Evolutionary conservation across 1,284 basidiomycete genomes (phyloP), one percentile per base, ranked within the genome.

Genomic region (Boletus sp.): DNA sequence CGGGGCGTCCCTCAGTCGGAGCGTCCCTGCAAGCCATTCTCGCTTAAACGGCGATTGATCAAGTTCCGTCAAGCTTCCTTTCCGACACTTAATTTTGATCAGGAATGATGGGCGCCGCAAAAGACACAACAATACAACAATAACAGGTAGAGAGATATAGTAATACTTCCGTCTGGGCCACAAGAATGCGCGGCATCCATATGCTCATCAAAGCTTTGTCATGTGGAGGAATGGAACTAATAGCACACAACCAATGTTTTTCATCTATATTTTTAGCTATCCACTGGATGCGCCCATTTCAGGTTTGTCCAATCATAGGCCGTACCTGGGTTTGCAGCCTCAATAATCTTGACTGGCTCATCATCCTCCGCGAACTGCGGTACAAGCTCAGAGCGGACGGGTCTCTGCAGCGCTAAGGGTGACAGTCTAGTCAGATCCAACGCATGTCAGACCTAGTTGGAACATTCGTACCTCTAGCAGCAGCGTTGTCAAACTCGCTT

Each of bases 11-110:
- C 49, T 46, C 36, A 44, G 37, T 36, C 7, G 44, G 30, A 27
- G 41, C 29, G 48, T 49, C 61, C 63, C 64, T 65, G 51, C 23
- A 47, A 46, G 57, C 58, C 59, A 60, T 51, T 33, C 36, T 59
- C 60, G 51, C 51, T 36, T 63, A 59, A 46, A 50, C 52, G 42
- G 58, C 56, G 55, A 48, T 19, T 33, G 44, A 40, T 48, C 39
- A 51, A 59, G 60, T 41, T 56, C 62, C 62, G 62, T 51, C 57
- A 39, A 45, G 12, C 51, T 50, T 58, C 56, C 27, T 30, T 48
- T 48, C 52, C 42, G 48, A 47, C 32, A 16, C 22, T 58, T 58
- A 46, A 55, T 48, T 49, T 22, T 35, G 22, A 34, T 30, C 26
- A 38, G 38, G 41, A 57, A 60, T 45, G 51, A 39, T 60, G 50